These are phyloP conservation scores for Hypoxylon sp. DNA, from an alignment of 2,329 filamentous ascomycete species.

Conservation along the genomic window DNA sequence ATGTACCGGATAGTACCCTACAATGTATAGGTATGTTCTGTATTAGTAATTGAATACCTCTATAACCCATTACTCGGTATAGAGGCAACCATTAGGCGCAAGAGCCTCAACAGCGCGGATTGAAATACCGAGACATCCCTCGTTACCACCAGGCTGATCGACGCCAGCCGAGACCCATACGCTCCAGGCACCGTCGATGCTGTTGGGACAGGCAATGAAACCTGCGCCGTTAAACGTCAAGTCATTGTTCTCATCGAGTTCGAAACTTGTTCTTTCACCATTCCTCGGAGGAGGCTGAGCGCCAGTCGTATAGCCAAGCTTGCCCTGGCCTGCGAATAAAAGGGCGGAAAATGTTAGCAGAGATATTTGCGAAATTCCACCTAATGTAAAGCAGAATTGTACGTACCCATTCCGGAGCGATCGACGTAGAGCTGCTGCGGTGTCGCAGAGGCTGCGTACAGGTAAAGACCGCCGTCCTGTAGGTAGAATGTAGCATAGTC, in stretches of 20 bases:
- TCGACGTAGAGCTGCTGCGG: conserved; percentile 68
- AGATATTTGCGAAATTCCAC: not conserved
- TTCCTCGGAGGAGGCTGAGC: conserved; percentile 58
- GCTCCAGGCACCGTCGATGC: conserved; percentile 60
- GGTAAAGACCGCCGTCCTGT: conserved; percentile 61
- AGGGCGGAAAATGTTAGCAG: not conserved
- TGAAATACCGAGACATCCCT: conserved; percentile 57
- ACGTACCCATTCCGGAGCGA: conserved; percentile 71
- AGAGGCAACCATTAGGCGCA: conserved; percentile 57
- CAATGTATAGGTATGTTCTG: not conserved
- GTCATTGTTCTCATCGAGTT: conserved; percentile 59
- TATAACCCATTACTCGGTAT: conserved; percentile 45
- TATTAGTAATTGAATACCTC: not conserved
- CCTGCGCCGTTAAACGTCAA: conserved; percentile 62
- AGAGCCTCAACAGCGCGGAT: conserved; percentile 51
- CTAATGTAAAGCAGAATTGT: not conserved
- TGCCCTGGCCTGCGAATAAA: conserved; percentile 63
- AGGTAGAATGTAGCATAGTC: conserved; percentile 67
- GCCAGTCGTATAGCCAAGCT: conserved; percentile 67
- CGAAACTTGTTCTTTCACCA: conserved; percentile 64
- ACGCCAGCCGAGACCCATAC: conserved; percentile 52
- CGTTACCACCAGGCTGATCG: conserved; percentile 56
- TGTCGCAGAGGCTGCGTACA: conserved; percentile 62
- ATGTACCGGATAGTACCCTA: not conserved
- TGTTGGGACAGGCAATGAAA: conserved; percentile 68